Evolutionary conservation across 768 basidiomycete genomes (phyloP), one percentile per base, ranked within the genome.

Genomic region (Termitomyces sp.): DNA sequence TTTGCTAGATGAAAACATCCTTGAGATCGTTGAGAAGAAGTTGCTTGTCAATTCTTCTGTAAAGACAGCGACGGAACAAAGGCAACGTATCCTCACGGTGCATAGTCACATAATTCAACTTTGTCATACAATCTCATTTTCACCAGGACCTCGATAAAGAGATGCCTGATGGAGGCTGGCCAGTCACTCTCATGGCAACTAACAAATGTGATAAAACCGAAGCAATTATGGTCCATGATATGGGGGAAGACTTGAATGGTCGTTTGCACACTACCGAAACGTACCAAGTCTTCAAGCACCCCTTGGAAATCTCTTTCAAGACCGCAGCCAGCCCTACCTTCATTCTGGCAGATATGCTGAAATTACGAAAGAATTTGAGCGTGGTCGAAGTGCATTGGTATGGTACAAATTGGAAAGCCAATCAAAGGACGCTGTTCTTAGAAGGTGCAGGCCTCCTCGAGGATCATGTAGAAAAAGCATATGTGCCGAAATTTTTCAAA

Each of bases 381-480:
- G 2, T 6, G 2, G 4, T 9, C 6, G n/a, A 22, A 4, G 13
- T 0, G 2, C 0, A 16, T 0, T 36, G 33, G 50, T 22, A 2
- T 3, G 0, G 2, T 4, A 2, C 2, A 6, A 33, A 34, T 33
- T 50, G 49, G 49, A 27, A 5, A 50, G 6, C 4, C 16, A 11
- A 16, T 4, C n/a, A 22, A 36, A 36, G 20, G 34, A 1, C 4
- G 6, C 2, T 20, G 12, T 51, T 51, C 4, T 0, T 0, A 0
- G 1, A 0, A 2, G 49, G 20, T 16, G 22, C 6, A 15, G 0
- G 1, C 3, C 50, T 51, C 15, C 36, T 36, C 15, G 4, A 7
- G 7, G 1, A 2, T 1, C 8, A 8, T 8, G 22, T 51, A 2
- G 31, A 51, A 0, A 1, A 16, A 3, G 50, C 34, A 20, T 2